Evolutionary conservation across 306 rosid species (phyloP), one percentile per base, ranked within the genome.

Genomic region (Dryas drummondii): DNA sequence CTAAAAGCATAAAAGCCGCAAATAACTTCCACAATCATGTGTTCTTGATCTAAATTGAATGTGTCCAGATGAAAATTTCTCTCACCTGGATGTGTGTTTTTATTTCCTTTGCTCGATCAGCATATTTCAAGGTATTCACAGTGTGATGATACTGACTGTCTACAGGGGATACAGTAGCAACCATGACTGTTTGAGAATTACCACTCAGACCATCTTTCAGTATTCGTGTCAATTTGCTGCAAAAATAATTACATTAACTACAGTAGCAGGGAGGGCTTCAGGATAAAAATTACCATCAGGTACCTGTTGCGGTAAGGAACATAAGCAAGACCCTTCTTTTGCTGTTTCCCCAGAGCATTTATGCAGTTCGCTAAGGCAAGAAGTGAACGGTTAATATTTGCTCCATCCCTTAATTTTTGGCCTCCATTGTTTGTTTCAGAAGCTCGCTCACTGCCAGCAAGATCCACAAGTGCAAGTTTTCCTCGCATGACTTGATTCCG

Each of bases 281-380:
- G 60, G 13, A 15, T 69, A 71, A 48, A 19, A 49, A 82, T 54
- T 51, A 71, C 19, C 14, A 79, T 32, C 49, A 82, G 10, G 66
- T 80, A 88, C 92, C 92, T 88, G 60, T 85, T 88, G 37, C 92
- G 79, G 66, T 88, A 88, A 56, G 92, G 92, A 22, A 88, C 92
- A 72, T 88, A 88, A 64, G 89, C 89, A 75, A 88, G 92, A 67
- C 92, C 92, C 79, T 83, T 88, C 77, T 85, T 88, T 67, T 85
- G 88, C 37, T 83, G 92, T 75, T 88, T 88, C 72, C 89, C 92
- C 65, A 85, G 66, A 57, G 92, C 89, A 79, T 88, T 88, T 73
- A 88, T 88, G 83, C 92, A 88, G 80, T 85, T 88, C 59, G 89
- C 92, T 54, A 88, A 78, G 60, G 89, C 92, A 77, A 85, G 92